Conservation (phyloP, 2,329 filamentous ascomycete genomes). For the Apiospora kogelbergensis region DNA sequence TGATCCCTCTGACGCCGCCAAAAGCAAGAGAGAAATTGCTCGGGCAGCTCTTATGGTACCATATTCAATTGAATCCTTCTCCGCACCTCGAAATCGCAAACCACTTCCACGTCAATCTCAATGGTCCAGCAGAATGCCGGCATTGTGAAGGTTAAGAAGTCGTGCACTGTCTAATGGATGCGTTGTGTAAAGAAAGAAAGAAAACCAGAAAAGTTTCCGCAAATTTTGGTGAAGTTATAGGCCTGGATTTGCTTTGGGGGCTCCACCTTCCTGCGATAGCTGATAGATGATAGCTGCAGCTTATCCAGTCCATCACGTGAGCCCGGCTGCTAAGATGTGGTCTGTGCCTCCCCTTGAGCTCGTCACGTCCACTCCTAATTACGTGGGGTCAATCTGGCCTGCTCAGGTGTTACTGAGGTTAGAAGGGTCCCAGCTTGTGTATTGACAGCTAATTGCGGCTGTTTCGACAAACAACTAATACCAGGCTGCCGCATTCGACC, state of each 20-base stretch:
- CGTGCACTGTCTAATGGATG: conserved; percentile 86
- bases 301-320: not conserved
- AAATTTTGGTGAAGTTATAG: conserved; percentile 1
- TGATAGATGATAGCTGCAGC: not conserved
- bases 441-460: not conserved
- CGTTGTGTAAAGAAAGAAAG: conserved; percentile 54
- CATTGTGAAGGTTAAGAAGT: conserved; percentile 53
- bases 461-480: conserved; percentile 9
- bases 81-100: conserved; percentile 50
- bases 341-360: not conserved
- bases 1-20: conserved; percentile 83
- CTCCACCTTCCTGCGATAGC: not conserved
- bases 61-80: conserved; percentile 42
- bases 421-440: conserved; percentile 7
- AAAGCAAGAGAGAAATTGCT: conserved; percentile 62
- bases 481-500: conserved; percentile 13
- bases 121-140: conserved; percentile 68
- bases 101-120: conserved; percentile 57
- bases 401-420: not conserved
- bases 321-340: not conserved
- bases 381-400: conserved; percentile 8
- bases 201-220: conserved; percentile 24
- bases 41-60: conserved; percentile 75
- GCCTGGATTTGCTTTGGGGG: not conserved
- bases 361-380: conserved; percentile 4